Percentiles rank a stretch among this genome's conserved stretches.
phyloP scores from a whole-genome alignment of 1,284 basidiomycete species.

The Gomphus sp. region DNA sequence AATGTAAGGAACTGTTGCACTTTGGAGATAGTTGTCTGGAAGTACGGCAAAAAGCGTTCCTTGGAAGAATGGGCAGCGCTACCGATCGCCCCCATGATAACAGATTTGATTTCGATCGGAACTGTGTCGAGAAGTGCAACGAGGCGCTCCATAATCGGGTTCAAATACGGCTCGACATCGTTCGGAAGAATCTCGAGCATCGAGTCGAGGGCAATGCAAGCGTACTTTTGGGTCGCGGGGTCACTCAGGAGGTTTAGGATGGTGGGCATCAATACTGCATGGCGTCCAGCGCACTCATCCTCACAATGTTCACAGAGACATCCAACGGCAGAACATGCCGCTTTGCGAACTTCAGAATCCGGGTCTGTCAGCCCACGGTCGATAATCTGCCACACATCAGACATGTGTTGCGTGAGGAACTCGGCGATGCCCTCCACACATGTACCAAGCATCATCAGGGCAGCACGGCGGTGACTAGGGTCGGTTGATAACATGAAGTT shows the following conservation, averaged over 20 bases:
- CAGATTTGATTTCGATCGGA: slow-evolving; percentile 82
- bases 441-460: slow-evolving; percentile 94
- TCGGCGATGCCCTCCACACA: slow-evolving; percentile 97
- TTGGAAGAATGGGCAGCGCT: slow-evolving; percentile 98
- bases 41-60: slow-evolving; percentile 89
- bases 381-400: slow-evolving; percentile 85
- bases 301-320: slow-evolving; percentile 98
- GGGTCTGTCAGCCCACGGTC: slow-evolving; percentile 82
- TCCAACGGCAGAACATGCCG: slow-evolving; percentile 90
- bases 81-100: slow-evolving; percentile 97
- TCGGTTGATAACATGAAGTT: slow-evolving; percentile 81
- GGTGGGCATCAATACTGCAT: slow-evolving; percentile 79
- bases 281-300: slow-evolving; percentile 84
- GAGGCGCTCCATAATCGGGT: slow-evolving; percentile 93
- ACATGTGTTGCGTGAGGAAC: slow-evolving; percentile 93
- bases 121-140: slow-evolving; percentile 83
- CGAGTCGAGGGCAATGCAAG: slow-evolving; percentile 94
- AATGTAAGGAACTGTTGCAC: slow-evolving; percentile 84
- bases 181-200: slow-evolving; percentile 94
- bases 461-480: slow-evolving; percentile 77
- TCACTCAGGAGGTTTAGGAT: slow-evolving; percentile 90
- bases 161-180: slow-evolving; percentile 81
- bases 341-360: slow-evolving; percentile 86
- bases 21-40: slow-evolving; percentile 85
- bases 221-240: slow-evolving; percentile 79